Evolutionary conservation across 345 rosid genomes (phyloP).

Genomic region (Durio zibethinus): DNA sequence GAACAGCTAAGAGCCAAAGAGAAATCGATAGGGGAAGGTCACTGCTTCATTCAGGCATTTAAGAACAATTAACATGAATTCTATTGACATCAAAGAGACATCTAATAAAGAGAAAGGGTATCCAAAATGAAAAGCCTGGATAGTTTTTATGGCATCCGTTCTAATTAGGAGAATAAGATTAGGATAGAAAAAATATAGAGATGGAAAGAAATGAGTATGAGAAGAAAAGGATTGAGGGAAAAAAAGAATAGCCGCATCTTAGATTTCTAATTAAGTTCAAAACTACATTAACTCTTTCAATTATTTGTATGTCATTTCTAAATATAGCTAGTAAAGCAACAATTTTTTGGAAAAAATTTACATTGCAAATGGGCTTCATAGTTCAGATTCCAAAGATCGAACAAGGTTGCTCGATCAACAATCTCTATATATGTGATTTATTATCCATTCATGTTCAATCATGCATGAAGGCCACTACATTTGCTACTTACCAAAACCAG

Average conservation of each 20-base stretch:
- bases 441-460: not conserved
- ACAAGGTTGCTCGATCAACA: not conserved
- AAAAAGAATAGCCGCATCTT: not conserved
- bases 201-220: not conserved
- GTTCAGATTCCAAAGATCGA: not conserved
- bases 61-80: not conserved
- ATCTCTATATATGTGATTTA: not conserved
- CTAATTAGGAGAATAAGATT: not conserved
- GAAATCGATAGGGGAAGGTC: not conserved
- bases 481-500: not conserved
- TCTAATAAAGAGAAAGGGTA: not conserved
- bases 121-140: not conserved
- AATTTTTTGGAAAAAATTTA: not conserved
- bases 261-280: not conserved
- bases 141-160: not conserved
- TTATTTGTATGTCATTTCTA: not conserved
- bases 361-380: not conserved
- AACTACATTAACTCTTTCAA: not conserved
- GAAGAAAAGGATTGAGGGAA: not conserved
- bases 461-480: not conserved
- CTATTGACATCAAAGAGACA: not conserved
- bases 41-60: not conserved
- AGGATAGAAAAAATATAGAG: not conserved
- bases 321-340: not conserved
- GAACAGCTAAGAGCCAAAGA: not conserved